Evolutionary conservation across 164 flowering plant species (phyloP).

Genomic region (Nelumbo lutea): DNA sequence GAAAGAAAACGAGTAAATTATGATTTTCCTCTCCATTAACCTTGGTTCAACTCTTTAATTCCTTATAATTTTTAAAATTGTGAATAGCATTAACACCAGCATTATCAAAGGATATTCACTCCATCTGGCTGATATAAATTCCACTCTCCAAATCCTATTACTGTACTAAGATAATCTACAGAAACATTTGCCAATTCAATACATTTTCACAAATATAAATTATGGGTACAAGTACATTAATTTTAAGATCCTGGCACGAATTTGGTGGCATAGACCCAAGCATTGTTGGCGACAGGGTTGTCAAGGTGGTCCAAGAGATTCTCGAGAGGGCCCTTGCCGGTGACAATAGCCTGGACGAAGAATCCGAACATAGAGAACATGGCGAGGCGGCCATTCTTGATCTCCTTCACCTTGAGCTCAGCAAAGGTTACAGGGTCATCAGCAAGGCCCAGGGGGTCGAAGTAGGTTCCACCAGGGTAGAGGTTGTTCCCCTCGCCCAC

Average conservation of each 20-base stretch:
- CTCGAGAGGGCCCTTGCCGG: slow-evolving; percentile 71
- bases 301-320: slow-evolving; percentile 71
- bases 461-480: slow-evolving; percentile 76
- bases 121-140: neutral
- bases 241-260: slow-evolving; percentile 66
- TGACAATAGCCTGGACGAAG: slow-evolving; percentile 73
- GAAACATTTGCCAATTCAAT: neutral
- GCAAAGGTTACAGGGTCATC: slow-evolving; percentile 70
- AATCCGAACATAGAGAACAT: slow-evolving; percentile 87
- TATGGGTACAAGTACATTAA: neutral
- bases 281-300: slow-evolving; percentile 75
- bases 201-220: slow-evolving; percentile 2
- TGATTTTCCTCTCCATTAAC: too few species aligned
- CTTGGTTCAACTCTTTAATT: too few species aligned
- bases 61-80: too few species aligned
- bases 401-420: slow-evolving; percentile 77
- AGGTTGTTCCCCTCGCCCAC: slow-evolving; percentile 71
- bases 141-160: neutral
- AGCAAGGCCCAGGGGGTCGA: slow-evolving; percentile 72
- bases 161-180: slow-evolving; percentile 5
- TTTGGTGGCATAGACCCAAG: slow-evolving; percentile 81
- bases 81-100: neutral
- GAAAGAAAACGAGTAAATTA: too few species aligned
- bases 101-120: neutral
- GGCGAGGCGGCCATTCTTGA: slow-evolving; percentile 74